Conservation (phyloP, 805 yeast genomes). For the Candida suzukii region DNA sequence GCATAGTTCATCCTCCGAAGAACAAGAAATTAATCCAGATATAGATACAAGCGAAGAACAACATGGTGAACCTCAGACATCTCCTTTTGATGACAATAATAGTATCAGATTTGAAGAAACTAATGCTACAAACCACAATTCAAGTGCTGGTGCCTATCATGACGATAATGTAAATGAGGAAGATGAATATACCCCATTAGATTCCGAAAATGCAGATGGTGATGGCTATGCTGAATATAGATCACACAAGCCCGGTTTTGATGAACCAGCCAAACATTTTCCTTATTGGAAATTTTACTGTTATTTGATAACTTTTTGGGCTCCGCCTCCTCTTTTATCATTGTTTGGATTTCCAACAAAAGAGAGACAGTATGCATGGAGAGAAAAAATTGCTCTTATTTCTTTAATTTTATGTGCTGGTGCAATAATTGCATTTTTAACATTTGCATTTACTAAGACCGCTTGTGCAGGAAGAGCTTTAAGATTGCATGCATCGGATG, state of each 20-base stretch:
- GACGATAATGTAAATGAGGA: conserved; percentile 3
- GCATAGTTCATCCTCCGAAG: background rate
- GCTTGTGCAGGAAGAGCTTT: conserved; percentile 50
- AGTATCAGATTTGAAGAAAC: background rate
- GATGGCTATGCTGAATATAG: no score
- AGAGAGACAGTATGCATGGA: conserved; percentile 92
- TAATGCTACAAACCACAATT: background rate
- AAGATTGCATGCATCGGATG: conserved; percentile 55
- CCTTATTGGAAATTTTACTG: conserved; percentile 80
- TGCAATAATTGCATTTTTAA: conserved; percentile 72
- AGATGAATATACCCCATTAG: conserved; percentile 22
- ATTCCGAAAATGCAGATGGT: no score
- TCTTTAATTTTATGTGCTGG: conserved; percentile 70
- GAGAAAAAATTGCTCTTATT: conserved; percentile 86
- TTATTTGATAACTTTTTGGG: conserved; percentile 81
- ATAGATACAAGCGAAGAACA: background rate
- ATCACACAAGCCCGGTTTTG: conserved; percentile 14
- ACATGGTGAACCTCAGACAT: no score
- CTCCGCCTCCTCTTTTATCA: conserved; percentile 66
- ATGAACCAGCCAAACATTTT: conserved; percentile 12
- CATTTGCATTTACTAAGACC: conserved; percentile 84
- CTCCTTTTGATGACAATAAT: no score
- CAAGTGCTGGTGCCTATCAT: background rate
- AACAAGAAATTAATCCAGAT: no score
- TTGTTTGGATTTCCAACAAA: conserved; percentile 72